Evolutionary conservation across 495 filamentous ascomycete species (phyloP).

Genomic region (Penicillium dipodomyicola): DNA sequence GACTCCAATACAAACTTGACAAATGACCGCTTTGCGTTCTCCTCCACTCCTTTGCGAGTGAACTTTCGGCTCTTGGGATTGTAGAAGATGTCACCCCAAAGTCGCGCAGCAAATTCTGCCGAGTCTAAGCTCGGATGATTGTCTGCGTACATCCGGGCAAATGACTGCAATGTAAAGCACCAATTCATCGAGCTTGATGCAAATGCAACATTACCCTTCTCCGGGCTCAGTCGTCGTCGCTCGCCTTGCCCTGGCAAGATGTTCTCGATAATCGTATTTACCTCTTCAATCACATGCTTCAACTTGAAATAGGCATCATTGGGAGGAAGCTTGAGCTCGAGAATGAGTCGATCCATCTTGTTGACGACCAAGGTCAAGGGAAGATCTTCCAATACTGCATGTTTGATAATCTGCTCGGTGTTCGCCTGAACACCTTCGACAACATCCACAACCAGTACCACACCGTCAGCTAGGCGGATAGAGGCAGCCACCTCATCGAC

Average conservation of each 20-base stretch:
- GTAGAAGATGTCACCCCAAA: slow-evolving; percentile 98
- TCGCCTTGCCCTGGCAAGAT: slow-evolving; percentile 81
- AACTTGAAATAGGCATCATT: slow-evolving; percentile 98
- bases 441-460: slow-evolving; percentile 91
- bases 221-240: slow-evolving; percentile 78
- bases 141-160: slow-evolving; percentile 93
- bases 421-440: slow-evolving; percentile 98
- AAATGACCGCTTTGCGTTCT: slow-evolving; percentile 79
- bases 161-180: slow-evolving; percentile 92
- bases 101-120: slow-evolving; percentile 70
- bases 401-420: slow-evolving; percentile 94
- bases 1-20: slow-evolving; percentile 94
- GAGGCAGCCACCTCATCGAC: slow-evolving; percentile 93
- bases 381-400: slow-evolving; percentile 86
- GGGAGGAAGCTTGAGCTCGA: slow-evolving; percentile 92
- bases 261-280: slow-evolving; percentile 92
- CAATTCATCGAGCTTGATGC: slow-evolving; percentile 90
- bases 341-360: slow-evolving; percentile 92
- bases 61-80: slow-evolving; percentile 89
- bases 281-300: slow-evolving; percentile 95
- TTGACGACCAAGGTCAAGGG: slow-evolving; percentile 90
- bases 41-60: slow-evolving; percentile 79
- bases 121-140: slow-evolving; percentile 77
- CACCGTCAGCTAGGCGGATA: slow-evolving; percentile 82
- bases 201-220: slow-evolving; percentile 96